Percentiles rank a stretch among this genome's conserved stretches.
Conservation (phyloP, 345 rosid genomes). For the Cochlearia excelsa region DNA sequence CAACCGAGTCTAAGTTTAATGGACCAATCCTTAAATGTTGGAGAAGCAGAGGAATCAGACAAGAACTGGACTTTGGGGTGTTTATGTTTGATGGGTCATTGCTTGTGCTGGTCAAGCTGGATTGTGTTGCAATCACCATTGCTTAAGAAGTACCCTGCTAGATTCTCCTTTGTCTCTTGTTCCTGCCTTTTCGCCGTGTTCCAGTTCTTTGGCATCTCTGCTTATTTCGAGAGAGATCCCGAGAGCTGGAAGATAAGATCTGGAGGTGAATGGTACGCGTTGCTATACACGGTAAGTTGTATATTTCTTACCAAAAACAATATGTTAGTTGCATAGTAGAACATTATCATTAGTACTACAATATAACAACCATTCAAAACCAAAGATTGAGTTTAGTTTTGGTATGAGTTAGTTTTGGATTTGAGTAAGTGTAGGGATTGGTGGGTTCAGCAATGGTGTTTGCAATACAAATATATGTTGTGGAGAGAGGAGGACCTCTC, state of each 20-base stretch:
- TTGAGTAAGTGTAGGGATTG: constrained; percentile 36
- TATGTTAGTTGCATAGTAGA: no score
- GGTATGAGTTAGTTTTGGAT: not conserved
- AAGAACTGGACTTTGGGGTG: constrained; percentile 76
- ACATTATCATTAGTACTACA: no score
- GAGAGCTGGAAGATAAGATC: constrained; percentile 55
- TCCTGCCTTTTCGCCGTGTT: constrained; percentile 67
- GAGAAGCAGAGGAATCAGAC: constrained; percentile 26
- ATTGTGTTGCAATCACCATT: constrained; percentile 73
- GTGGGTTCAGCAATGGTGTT: constrained; percentile 65
- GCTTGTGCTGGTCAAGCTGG: constrained; percentile 90
- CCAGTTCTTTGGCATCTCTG: constrained; percentile 59
- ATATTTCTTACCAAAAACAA: not conserved
- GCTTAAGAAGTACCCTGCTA: constrained; percentile 79
- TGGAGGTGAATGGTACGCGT: constrained; percentile 46
- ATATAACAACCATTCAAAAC: no score
- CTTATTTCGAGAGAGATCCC: constrained; percentile 52
- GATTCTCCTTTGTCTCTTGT: constrained; percentile 63
- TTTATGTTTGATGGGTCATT: constrained; percentile 63
- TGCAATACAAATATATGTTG: constrained; percentile 60
- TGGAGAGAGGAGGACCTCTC: constrained; percentile 61
- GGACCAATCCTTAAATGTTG: constrained; percentile 11
- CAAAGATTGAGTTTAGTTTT: not conserved
- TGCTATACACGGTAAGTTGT: constrained; percentile 59
- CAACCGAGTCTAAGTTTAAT: constrained; percentile 28